Evolutionary conservation across 2,329 filamentous ascomycete species (phyloP).

Genomic region (Pleurostoma richardsiae): DNA sequence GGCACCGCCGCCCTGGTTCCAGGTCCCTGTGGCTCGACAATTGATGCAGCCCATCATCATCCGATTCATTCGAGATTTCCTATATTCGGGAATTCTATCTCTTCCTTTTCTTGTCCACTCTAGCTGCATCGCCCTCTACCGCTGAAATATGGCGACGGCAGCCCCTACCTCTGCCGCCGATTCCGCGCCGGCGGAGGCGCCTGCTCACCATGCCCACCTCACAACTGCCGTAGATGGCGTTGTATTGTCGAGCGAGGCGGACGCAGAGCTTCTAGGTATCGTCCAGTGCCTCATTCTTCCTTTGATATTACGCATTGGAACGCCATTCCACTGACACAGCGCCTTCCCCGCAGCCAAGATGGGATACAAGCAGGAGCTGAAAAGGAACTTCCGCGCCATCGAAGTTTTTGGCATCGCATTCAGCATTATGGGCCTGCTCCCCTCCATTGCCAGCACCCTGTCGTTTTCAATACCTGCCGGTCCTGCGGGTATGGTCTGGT

Average conservation of each 20-base stretch:
- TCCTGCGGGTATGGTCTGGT: constrained; percentile 58
- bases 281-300: background rate
- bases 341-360: constrained; percentile 11
- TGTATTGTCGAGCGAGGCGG: constrained; percentile 17
- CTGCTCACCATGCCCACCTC: constrained; percentile 7
- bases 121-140: no score
- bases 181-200: constrained; percentile 9
- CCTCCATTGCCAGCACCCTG: constrained; percentile 55
- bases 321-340: background rate
- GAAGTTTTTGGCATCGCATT: constrained; percentile 58
- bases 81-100: no score
- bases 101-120: no score
- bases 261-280: constrained; percentile 23
- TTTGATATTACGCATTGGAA: constrained; percentile 10
- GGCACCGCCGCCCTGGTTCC: no score
- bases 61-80: no score
- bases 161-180: constrained; percentile 2
- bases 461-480: constrained; percentile 55
- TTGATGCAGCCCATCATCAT: no score
- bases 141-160: background rate
- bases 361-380: constrained; percentile 51
- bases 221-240: constrained; percentile 11
- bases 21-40: no score
- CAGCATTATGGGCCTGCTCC: constrained; percentile 56
- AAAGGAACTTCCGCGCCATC: constrained; percentile 56